phyloP scores from a whole-genome alignment of 2,329 filamentous ascomycete species.

The Neospermospora avenae region DNA sequence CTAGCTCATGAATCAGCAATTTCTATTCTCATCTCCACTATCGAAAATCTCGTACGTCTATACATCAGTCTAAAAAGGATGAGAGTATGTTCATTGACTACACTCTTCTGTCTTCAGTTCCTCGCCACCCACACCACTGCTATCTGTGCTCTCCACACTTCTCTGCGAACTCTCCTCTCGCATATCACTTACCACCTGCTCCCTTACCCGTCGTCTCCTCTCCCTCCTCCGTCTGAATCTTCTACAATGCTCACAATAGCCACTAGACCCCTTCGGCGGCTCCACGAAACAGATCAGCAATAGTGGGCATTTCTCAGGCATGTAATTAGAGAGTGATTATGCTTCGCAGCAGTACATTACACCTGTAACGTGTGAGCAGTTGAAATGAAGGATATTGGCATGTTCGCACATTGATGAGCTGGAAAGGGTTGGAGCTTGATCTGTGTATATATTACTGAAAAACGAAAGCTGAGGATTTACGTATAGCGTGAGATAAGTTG shows the following conservation, averaged over 20 bases:
- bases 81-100: no score
- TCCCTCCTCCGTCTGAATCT: neutral
- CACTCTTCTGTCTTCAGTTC: no score
- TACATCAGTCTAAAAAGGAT: no score
- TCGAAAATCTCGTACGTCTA: no score
- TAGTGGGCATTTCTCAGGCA: neutral
- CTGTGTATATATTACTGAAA: neutral
- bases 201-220: neutral
- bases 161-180: neutral
- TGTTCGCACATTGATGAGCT: neutral
- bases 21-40: no score
- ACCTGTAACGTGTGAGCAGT: neutral
- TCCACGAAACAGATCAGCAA: neutral
- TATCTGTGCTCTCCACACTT: neutral
- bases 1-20: no score
- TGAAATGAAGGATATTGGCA: neutral
- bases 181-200: neutral
- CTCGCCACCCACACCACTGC: no score
- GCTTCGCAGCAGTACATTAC: neutral
- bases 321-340: neutral
- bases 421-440: neutral
- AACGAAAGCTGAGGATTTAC: neutral
- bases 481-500: no score
- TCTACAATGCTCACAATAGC: neutral
- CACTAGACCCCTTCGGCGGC: neutral